These are phyloP conservation scores for Podospora australis DNA, from an alignment of 495 filamentous ascomycete genomes.

Conservation along the genomic window DNA sequence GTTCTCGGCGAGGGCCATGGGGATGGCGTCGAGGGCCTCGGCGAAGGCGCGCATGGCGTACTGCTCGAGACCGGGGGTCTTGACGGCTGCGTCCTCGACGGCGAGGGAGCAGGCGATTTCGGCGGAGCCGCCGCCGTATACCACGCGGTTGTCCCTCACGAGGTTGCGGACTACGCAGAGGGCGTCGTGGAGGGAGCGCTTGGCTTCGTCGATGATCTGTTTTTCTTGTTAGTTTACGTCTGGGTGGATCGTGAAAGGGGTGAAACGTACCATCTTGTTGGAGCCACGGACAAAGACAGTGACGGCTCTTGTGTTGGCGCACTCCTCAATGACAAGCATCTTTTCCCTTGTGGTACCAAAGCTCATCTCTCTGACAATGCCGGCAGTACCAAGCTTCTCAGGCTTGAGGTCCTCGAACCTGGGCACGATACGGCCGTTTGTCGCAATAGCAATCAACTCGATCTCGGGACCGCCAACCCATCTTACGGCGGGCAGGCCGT, in stretches of 20 bases:
- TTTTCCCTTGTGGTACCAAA: slow-evolving; percentile 98
- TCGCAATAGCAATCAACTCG: slow-evolving; percentile 96
- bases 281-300: slow-evolving; percentile 93
- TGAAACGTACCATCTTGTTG: slow-evolving; percentile 86
- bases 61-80: slow-evolving; percentile 93
- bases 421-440: slow-evolving; percentile 94
- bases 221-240: neutral
- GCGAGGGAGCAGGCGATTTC: slow-evolving; percentile 97
- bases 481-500: slow-evolving; percentile 88
- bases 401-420: slow-evolving; percentile 90
- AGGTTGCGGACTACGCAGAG: slow-evolving; percentile 97
- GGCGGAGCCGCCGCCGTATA: slow-evolving; percentile 96
- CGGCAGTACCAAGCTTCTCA: slow-evolving; percentile 85
- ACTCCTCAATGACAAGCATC: slow-evolving; percentile 99
- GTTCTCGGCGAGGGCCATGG: slow-evolving; percentile 97
- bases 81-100: slow-evolving; percentile 89
- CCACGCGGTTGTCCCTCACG: slow-evolving; percentile 90
- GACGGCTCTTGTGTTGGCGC: slow-evolving; percentile 93
- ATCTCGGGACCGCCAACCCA: slow-evolving; percentile 99
- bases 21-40: slow-evolving; percentile 88
- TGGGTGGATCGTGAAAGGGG: neutral
- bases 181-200: slow-evolving; percentile 93
- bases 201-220: slow-evolving; percentile 97
- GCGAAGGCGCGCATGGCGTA: slow-evolving; percentile 98
- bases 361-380: slow-evolving; percentile 85